A percentile compares a stretch with the other conserved stretches of the same genome.
Evolutionary conservation across 305 asterid species (phyloP).

Genomic region (Fraxinus ornus): DNA sequence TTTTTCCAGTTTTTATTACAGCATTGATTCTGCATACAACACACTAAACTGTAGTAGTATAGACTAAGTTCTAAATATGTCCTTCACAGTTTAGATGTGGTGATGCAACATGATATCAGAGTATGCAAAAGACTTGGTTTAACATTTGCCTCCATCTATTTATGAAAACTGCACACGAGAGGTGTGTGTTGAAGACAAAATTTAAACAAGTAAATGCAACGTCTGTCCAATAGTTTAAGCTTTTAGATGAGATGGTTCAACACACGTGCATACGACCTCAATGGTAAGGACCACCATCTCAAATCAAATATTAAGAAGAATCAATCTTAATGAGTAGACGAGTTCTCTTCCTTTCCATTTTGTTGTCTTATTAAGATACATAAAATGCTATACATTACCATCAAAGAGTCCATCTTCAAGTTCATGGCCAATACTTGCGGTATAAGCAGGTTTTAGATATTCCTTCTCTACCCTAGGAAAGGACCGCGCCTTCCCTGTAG

Average conservation of each 20-base stretch:
- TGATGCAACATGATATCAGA: background rate
- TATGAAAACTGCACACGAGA: background rate
- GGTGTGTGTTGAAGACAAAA: background rate
- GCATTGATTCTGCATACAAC: background rate
- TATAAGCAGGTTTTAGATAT: conserved; percentile 73
- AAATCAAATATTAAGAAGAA: background rate
- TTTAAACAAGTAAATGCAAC: background rate
- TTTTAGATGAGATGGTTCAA: background rate
- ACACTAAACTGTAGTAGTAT: background rate
- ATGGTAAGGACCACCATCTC: background rate
- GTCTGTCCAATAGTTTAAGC: background rate
- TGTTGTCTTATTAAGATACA: conserved; percentile 5
- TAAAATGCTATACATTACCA: conserved; percentile 48
- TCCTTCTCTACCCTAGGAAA: conserved; percentile 85
- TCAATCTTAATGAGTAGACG: background rate
- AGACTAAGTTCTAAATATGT: background rate
- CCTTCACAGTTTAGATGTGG: background rate
- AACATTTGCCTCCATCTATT: background rate
- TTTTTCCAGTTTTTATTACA: background rate
- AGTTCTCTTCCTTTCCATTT: background rate
- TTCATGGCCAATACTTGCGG: conserved; percentile 84
- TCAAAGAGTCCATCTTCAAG: conserved; percentile 95
- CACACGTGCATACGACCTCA: background rate
- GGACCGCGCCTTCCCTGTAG: conserved; percentile 44
- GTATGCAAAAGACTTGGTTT: background rate